Percentiles rank a stretch among this genome's conserved stretches.
Conservation (phyloP, 208 protist species). For the Leishmania arabica region DNA sequence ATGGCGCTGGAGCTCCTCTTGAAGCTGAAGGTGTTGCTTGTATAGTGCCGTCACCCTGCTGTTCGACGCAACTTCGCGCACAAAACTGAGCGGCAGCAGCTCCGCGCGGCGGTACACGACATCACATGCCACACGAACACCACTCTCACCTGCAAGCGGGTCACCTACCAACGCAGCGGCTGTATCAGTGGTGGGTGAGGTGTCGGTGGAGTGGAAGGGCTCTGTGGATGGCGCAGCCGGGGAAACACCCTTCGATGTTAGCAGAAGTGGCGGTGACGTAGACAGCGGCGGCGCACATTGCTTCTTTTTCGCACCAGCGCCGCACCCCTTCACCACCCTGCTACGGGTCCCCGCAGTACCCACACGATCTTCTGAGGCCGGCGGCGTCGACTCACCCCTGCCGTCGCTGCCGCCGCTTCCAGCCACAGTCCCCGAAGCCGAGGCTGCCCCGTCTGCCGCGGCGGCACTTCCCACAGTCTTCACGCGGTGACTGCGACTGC, state of each 20-base stretch:
- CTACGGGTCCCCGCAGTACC: background rate
- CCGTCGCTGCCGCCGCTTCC: background rate
- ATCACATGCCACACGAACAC: background rate
- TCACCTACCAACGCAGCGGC: background rate
- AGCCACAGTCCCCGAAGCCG: background rate
- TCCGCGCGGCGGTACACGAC: constrained; percentile 44
- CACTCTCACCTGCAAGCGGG: background rate
- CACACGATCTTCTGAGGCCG: background rate
- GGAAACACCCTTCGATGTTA: background rate
- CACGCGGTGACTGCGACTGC: background rate
- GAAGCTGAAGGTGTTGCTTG: constrained; percentile 24
- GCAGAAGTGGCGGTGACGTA: background rate
- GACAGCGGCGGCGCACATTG: background rate
- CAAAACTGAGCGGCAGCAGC: constrained; percentile 53
- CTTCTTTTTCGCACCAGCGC: background rate
- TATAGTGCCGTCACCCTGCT: constrained; percentile 21
- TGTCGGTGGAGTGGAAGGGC: background rate
- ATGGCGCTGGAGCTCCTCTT: constrained; percentile 14
- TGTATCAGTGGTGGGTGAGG: background rate
- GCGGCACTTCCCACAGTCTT: background rate
- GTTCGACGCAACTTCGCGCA: constrained; percentile 46
- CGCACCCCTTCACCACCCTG: background rate
- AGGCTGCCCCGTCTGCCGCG: background rate
- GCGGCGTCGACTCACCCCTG: background rate
- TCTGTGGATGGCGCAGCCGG: background rate